Evolutionary conservation across 805 yeast genomes (phyloP), one percentile per base, ranked within the genome.

Genomic region (Myxozyma monticola): DNA sequence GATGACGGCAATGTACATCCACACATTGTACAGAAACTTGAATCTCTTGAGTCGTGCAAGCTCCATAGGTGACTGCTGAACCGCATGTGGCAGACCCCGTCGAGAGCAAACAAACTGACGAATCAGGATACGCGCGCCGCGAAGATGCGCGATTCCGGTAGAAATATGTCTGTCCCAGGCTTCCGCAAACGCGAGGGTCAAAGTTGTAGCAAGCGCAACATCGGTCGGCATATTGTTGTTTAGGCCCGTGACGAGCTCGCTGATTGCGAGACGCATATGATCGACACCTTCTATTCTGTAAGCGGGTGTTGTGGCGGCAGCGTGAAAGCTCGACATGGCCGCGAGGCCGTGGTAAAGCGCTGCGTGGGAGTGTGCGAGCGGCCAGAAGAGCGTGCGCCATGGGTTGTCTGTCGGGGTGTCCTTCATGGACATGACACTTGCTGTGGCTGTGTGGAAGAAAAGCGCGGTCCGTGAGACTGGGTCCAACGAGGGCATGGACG

Each of bases 351-450:
- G 78, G 67, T 76, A 77, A 50, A 83, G 66, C 10, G 81, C 83
- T 1, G 82, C 71, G 57, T 80, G 74, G 26, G 74, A 67, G n/a
- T 68, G 59, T 0, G 85, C 81, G 39, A 80, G 62, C 0, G 88
- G 87, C 60, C 82, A 64, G 41, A 82, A 66, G 35, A 76, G 60
- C 7, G 75, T 72, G 43, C 84, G 66, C 88, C 88, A 83, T 5
- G 88, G 88, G 59, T 83, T 83, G n/a, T 81, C 86, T 2, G 76
- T 66, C 0, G 79, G 79, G 0, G 85, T 86, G 55, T 80, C 78
- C 56, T 79, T 81, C 48, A 83, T 79, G 4, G 85, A 78, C 78
- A 83, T 73, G 45, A 83, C 75, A 2, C 73, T 74, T 50, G 78
- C 75, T 1, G 80, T 76, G 55, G 73, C 70, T 37, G 71, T 66